Conservation (phyloP, 306 rosid species). For the Gastrolobium villosum region DNA sequence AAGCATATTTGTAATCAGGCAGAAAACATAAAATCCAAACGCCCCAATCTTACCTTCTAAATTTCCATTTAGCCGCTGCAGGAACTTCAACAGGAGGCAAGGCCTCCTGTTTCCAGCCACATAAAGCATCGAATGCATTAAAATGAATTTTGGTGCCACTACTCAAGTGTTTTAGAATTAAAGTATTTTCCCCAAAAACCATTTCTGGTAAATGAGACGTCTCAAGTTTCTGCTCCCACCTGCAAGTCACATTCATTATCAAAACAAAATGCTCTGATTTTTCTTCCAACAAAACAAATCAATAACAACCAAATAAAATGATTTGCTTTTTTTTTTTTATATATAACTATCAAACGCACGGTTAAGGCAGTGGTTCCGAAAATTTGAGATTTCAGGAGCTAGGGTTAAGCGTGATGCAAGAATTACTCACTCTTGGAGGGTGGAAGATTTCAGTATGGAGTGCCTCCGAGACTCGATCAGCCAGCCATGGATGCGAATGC, state of each 20-base stretch:
- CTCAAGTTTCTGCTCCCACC: conserved; percentile 90
- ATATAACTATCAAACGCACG: not conserved
- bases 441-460: conserved; percentile 82
- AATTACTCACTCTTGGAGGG: conserved; percentile 56
- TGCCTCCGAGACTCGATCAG: conserved; percentile 75
- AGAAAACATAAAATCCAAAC: conserved; percentile 20
- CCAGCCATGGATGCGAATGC: conserved; percentile 89
- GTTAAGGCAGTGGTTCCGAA: not conserved
- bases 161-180: conserved; percentile 70
- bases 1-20: not conserved
- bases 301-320: not conserved
- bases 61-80: conserved; percentile 98
- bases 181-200: conserved; percentile 89
- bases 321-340: not conserved
- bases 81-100: conserved; percentile 98
- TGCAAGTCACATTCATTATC: conserved; percentile 51
- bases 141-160: conserved; percentile 83
- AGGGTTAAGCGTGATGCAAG: conserved; percentile 35
- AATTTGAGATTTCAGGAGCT: not conserved
- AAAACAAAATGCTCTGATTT: not conserved
- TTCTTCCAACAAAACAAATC: conserved; percentile 4
- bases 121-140: conserved; percentile 91
- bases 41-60: conserved; percentile 66
- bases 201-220: conserved; percentile 95
- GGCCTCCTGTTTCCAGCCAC: conserved; percentile 96